Percentiles rank a stretch among this genome's conserved stretches.
phyloP scores from a whole-genome alignment of 805 yeast species.

The Barnettozyma salicaria region DNA sequence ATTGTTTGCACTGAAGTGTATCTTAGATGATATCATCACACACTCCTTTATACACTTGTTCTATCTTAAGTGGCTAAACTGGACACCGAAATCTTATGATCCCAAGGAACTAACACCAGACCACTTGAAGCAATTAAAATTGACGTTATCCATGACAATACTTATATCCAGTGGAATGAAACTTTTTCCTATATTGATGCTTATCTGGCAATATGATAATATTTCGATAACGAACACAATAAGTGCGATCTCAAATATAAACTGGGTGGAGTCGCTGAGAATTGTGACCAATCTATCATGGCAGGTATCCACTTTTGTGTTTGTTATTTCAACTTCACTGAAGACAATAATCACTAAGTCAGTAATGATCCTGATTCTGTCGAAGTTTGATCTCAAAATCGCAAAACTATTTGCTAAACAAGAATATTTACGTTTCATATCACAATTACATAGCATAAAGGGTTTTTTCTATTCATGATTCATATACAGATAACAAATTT shows the following conservation, averaged over 20 bases:
- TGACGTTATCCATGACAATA: constrained; percentile 56
- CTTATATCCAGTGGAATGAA: constrained; percentile 74
- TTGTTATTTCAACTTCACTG: constrained; percentile 7
- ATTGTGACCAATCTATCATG: constrained; percentile 33
- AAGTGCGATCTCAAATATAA: constrained; percentile 52
- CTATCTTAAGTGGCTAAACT: constrained; percentile 22
- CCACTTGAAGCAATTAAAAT: constrained; percentile 26
- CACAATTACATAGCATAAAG: neutral
- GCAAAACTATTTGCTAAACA: constrained; percentile 39
- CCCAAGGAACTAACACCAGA: constrained; percentile 10
- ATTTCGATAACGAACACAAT: constrained; percentile 56
- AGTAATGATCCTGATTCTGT: constrained; percentile 12
- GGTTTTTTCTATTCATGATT: neutral
- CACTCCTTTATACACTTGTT: constrained; percentile 32
- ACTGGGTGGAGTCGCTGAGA: constrained; percentile 57
- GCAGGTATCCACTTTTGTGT: constrained; percentile 10
- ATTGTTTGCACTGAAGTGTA: constrained; percentile 48
- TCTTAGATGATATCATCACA: constrained; percentile 40
- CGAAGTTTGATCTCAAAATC: constrained; percentile 26
- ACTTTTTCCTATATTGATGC: constrained; percentile 83
- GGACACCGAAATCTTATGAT: constrained; percentile 24
- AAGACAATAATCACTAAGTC: constrained; percentile 15
- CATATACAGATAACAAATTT: neutral
- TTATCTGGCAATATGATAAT: constrained; percentile 96
- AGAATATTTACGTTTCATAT: constrained; percentile 5